These are phyloP conservation scores for Talaromyces sp. DNA, from an alignment of 2,329 filamentous ascomycete species.

Conservation along the genomic window DNA sequence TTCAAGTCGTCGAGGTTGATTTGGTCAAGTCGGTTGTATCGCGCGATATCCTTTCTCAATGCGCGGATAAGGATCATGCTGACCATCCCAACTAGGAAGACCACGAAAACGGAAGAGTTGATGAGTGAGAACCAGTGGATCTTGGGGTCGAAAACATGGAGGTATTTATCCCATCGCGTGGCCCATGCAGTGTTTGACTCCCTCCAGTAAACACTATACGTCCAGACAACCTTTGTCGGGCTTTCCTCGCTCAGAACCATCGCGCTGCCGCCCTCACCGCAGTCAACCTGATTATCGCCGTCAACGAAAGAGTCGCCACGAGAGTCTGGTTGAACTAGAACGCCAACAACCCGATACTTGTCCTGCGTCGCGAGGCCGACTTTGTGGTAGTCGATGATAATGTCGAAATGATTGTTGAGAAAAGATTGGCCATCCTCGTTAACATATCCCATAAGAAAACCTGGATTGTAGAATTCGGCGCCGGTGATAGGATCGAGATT, in stretches of 20 bases:
- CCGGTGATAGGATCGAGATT: constrained; percentile 72
- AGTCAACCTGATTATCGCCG: constrained; percentile 57
- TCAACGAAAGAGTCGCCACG: constrained; percentile 54
- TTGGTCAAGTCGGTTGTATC: constrained; percentile 91
- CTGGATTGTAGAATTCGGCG: constrained; percentile 82
- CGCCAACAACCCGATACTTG: constrained; percentile 82
- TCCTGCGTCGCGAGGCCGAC: constrained; percentile 51
- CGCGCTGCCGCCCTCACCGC: constrained; percentile 54
- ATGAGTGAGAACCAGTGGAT: constrained; percentile 99
- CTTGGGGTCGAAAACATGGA: constrained; percentile 94
- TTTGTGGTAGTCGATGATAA: constrained; percentile 86
- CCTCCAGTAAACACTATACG: constrained; percentile 88
- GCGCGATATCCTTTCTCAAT: constrained; percentile 88
- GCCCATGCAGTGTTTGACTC: constrained; percentile 85
- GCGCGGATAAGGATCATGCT: constrained; percentile 86
- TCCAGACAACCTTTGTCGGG: constrained; percentile 71
- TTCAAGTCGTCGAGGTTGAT: constrained; percentile 87
- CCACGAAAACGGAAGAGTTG: constrained; percentile 90
- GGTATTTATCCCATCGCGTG: constrained; percentile 97
- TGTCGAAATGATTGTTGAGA: constrained; percentile 95
- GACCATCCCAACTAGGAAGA: constrained; percentile 87
- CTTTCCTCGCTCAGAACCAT: constrained; percentile 63
- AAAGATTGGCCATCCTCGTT: constrained; percentile 54
- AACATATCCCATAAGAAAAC: constrained; percentile 71
- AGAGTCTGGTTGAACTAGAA: constrained; percentile 80